Percentiles rank a stretch among this genome's conserved stretches.
phyloP scores from a whole-genome alignment of 2,329 filamentous ascomycete species.

The Beauveria caledonica region DNA sequence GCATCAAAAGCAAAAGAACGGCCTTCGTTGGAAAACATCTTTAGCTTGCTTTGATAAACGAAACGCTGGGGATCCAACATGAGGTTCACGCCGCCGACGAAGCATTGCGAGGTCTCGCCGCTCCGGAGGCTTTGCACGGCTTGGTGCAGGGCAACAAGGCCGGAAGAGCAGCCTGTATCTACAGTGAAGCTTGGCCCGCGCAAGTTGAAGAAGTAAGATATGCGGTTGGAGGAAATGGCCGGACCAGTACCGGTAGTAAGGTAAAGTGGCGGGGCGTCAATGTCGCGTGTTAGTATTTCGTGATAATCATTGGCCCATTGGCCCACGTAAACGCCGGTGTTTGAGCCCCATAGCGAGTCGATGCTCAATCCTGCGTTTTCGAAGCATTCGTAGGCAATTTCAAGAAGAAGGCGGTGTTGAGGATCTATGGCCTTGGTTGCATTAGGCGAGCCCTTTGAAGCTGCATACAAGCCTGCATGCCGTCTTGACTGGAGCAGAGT shows the following conservation, averaged over 20 bases:
- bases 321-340: conserved; percentile 24
- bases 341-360: conserved; percentile 14
- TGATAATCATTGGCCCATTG: conserved; percentile 22
- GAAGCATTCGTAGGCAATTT: conserved; percentile 2
- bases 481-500: not conserved
- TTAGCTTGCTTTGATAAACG: not conserved
- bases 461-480: not conserved
- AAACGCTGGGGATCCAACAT: conserved; percentile 17
- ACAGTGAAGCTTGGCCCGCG: conserved; percentile 28
- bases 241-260: conserved; percentile 22
- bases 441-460: not conserved
- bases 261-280: conserved; percentile 27
- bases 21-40: not conserved
- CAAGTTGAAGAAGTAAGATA: conserved; percentile 29
- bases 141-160: conserved; percentile 26
- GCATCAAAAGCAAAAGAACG: conserved; percentile 25
- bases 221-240: conserved; percentile 24
- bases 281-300: conserved; percentile 18
- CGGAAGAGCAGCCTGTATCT: conserved; percentile 32
- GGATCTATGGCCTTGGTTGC: not conserved
- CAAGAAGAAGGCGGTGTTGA: conserved; percentile 4
- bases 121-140: conserved; percentile 24
- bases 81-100: conserved; percentile 17
- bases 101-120: conserved; percentile 21
- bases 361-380: conserved; percentile 12